Evolutionary conservation across 805 yeast genomes (phyloP), one percentile per base, ranked within the genome.

Genomic region (Debaryomyces castellii): DNA sequence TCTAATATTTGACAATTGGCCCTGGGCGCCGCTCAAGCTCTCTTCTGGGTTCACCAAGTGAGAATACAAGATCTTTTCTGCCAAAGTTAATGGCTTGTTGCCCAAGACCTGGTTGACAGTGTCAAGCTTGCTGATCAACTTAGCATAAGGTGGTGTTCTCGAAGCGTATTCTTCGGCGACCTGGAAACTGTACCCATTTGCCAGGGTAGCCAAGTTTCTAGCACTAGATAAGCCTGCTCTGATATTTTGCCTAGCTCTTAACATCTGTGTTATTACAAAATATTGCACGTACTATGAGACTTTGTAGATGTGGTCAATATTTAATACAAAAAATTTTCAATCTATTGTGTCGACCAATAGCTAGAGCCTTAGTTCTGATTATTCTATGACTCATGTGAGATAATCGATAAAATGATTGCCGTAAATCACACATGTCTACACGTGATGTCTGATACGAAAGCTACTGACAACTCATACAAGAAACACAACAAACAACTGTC

Each of bases 51-150:
- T 76, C 47, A 83, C 88, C 63, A 94, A 76, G 69, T 94, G 99
- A 17, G 97, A 89, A 67, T 94, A 94, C 51, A 94, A 77, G 57
- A 90, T 83, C 73, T 94, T 94, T 72, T 94, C 99, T 28, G 98
- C 96, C 53, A 90, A 77, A 3, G 99, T 94, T 58, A 94, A 77
- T 4, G 97, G 97, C 52, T 67, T 60, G 56, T 87, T 75, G 54
- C 76, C 77, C 41, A 91, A 77, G 48, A 90, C 78, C 41, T 69
- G 65, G 54, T 84, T 82, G 48, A 91, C 95, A 33, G 70, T 63
- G 7, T 69, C 67, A 48, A 94, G 75, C 40, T 86, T 88, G 23
- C 70, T 66, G 36, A 87, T 69, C 49, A 92, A 75, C 65, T 86
- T 84, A 41, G 83, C 81, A 62, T 91, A 91, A 41, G 98, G 97